Conservation (phyloP, 2,329 filamentous ascomycete genomes). For the Sporothrix luriei region DNA sequence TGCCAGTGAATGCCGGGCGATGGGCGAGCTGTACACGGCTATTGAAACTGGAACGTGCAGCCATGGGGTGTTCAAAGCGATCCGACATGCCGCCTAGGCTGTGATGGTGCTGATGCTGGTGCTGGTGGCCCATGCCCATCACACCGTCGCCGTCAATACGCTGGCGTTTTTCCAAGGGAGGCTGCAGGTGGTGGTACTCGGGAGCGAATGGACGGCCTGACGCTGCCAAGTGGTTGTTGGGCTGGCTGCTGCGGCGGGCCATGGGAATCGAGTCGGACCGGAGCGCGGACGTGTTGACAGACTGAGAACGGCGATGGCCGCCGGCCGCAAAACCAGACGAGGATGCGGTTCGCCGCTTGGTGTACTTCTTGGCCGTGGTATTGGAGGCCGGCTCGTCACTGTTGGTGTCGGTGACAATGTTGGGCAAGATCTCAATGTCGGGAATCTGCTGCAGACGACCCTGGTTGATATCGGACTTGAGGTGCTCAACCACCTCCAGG, state of each 20-base stretch:
- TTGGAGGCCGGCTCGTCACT: constrained; percentile 34
- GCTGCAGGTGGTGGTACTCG: constrained; percentile 10
- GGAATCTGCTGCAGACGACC: constrained; percentile 53
- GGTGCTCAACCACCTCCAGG: constrained; percentile 50
- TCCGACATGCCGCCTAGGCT: neutral
- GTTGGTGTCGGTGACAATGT: constrained; percentile 44
- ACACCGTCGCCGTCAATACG: constrained; percentile 28
- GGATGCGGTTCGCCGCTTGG: constrained; percentile 27
- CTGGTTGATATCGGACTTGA: constrained; percentile 51
- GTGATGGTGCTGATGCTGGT: constrained; percentile 10
- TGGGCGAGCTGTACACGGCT: constrained; percentile 38
- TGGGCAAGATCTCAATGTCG: constrained; percentile 62
- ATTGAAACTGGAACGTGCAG: constrained; percentile 37
- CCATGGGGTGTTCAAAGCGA: constrained; percentile 29
- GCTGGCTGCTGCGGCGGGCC: constrained; percentile 35
- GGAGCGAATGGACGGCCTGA: neutral
- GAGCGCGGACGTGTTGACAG: constrained; percentile 37
- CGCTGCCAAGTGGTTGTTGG: constrained; percentile 9
- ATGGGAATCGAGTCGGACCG: constrained; percentile 35
- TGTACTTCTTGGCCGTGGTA: constrained; percentile 31
- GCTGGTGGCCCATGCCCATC: neutral
- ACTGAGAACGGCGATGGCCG: constrained; percentile 42
- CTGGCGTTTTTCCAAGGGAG: constrained; percentile 34
- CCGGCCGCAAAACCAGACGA: neutral
- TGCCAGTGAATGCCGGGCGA: constrained; percentile 43